Base-by-base conservation (phyloP, 139 green algal genomes). In the Penium margaritaceum region DNA sequence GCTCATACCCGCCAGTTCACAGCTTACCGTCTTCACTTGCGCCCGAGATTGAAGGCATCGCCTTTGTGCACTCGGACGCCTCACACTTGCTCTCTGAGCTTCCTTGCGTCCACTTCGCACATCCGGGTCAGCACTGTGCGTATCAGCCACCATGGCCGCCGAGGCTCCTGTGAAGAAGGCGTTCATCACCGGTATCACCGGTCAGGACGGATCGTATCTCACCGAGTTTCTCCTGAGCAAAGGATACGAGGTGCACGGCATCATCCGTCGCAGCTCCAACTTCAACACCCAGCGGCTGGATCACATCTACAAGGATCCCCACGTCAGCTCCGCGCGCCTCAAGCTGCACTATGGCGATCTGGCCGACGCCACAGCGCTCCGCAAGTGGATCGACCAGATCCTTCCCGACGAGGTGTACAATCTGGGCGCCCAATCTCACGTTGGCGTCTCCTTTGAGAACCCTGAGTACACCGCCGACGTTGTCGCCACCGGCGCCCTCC, bases 351-450 rank as follows among this genome's bases (percentile, higher is more conserved):
- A 90, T 64, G 87, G 80, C 19, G 87, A 91, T 46, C 76, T 91
- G 3, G 67, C 76, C 5, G 88, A 92, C 61, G 75, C 66, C 36
- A 67, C 64, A 39, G 62, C 33, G 35, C 69, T 90, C 4, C 63
- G 72, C 37, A 71, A 64, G 67, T 64, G 38, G 65, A 78, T 78
- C 67, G 65, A 75, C n/a, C n/a, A 71, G 15, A 79, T 78, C n/a
- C 44, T 80, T 57, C 87, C 87, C 3, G 60, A 86, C 37, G 88
- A 92, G 68, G 79, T 92, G 14, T 92, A 91, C 80, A 91, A 92
- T 71, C 75, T 92, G n/a, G 88, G 72, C 3, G 88, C 88, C 17
- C 81, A 88, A 67, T 87, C 75, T 47, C 84, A 91, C 72, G 87
- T 91, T 19, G 64, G 77, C 34, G 84, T 91, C 1, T 90, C 86